Conservation (phyloP, 2,329 filamentous ascomycete species). For the Venturia pyrina region DNA sequence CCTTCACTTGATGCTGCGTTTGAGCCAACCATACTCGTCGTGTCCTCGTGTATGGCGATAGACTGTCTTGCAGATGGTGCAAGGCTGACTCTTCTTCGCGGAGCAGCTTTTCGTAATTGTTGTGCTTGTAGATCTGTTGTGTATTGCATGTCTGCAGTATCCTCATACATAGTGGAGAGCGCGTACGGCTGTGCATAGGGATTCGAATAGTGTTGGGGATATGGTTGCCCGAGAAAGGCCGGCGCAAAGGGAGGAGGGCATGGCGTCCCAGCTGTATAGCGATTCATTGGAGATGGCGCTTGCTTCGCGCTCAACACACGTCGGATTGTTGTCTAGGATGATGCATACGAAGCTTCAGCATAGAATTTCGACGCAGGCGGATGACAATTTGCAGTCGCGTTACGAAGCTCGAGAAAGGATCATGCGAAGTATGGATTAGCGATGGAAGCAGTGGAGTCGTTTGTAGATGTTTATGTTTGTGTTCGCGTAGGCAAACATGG, state of each 20-base stretch:
- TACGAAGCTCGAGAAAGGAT: neutral
- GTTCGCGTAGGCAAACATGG: neutral
- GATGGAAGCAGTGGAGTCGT: neutral
- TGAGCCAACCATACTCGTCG: neutral
- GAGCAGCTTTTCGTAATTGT: slow-evolving; percentile 22
- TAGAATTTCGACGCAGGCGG: neutral
- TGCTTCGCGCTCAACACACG: neutral
- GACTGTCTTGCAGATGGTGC: slow-evolving; percentile 12
- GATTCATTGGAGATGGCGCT: slow-evolving; percentile 6
- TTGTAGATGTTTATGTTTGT: neutral
- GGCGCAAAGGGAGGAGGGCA: slow-evolving; percentile 9
- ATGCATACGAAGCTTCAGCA: neutral
- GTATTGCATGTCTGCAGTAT: slow-evolving; percentile 22
- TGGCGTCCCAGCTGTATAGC: slow-evolving; percentile 10
- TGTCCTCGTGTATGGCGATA: slow-evolving; percentile 10
- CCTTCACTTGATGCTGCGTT: neutral
- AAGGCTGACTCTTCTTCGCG: slow-evolving; percentile 23
- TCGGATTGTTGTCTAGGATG: neutral
- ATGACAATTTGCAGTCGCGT: neutral
- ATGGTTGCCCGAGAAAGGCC: neutral
- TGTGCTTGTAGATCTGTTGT: slow-evolving; percentile 25
- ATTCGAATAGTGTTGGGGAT: slow-evolving; percentile 5
- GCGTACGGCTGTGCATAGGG: slow-evolving; percentile 7
- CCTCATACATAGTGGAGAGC: slow-evolving; percentile 7
- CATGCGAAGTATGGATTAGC: neutral